Evolutionary conservation across 306 rosid genomes (phyloP).

Genomic region (Ceratonia siliqua): DNA sequence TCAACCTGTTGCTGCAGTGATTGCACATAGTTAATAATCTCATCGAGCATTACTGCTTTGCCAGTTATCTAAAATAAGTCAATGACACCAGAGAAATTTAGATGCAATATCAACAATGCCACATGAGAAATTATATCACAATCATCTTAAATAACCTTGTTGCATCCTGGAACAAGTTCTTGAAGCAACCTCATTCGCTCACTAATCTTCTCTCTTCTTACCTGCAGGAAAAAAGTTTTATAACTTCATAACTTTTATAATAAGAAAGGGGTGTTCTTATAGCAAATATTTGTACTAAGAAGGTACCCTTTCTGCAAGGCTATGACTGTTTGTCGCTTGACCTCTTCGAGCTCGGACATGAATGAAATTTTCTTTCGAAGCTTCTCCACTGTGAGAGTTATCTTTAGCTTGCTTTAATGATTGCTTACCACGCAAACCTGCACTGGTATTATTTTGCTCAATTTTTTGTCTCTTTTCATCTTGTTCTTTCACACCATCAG

Average conservation of each 20-base stretch:
- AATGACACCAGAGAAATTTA: slow-evolving; percentile 35
- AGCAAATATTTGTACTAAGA: slow-evolving; percentile 25
- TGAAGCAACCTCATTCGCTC: slow-evolving; percentile 98
- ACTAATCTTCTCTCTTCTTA: slow-evolving; percentile 97
- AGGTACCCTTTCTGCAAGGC: slow-evolving; percentile 97
- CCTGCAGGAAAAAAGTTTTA: slow-evolving; percentile 50
- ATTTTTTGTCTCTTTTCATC: slow-evolving; percentile 65
- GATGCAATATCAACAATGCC: neutral
- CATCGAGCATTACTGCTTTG: slow-evolving; percentile 99
- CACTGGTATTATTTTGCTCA: slow-evolving; percentile 52
- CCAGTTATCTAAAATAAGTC: slow-evolving; percentile 80
- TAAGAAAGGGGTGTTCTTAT: neutral
- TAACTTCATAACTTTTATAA: neutral
- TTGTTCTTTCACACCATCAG: slow-evolving; percentile 56
- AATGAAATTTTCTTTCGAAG: slow-evolving; percentile 78
- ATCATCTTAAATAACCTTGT: slow-evolving; percentile 60
- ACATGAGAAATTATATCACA: slow-evolving; percentile 31
- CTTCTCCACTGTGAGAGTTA: slow-evolving; percentile 66
- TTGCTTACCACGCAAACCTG: slow-evolving; percentile 63
- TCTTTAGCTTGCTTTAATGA: slow-evolving; percentile 71
- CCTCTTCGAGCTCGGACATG: slow-evolving; percentile 99
- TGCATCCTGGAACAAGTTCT: slow-evolving; percentile 99
- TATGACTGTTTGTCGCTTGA: slow-evolving; percentile 97
- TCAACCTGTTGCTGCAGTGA: slow-evolving; percentile 99
- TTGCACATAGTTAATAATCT: slow-evolving; percentile 95